Conservation (phyloP, 176 grass and related monocot genomes). For the Miscanthus lutarioriparius region DNA sequence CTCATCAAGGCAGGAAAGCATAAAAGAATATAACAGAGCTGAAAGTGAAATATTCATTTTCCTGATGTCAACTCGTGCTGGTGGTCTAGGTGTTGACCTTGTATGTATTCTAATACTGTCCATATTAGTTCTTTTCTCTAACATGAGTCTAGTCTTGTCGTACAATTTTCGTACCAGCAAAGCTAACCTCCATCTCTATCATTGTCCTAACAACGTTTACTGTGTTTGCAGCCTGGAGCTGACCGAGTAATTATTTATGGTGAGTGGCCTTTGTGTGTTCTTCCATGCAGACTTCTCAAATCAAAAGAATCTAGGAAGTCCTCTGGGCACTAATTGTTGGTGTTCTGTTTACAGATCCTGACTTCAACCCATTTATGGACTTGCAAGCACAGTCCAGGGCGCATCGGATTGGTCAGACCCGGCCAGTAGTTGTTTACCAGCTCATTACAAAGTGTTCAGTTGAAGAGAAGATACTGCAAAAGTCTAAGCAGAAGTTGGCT, state of each 20-base stretch:
- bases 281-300: not conserved
- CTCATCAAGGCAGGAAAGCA: constrained; percentile 56
- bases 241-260: constrained; percentile 80
- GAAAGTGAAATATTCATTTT: constrained; percentile 74
- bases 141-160: not conserved
- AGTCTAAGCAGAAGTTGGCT: constrained; percentile 68
- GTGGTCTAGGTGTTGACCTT: constrained; percentile 69
- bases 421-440: constrained; percentile 70
- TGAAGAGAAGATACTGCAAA: constrained; percentile 73
- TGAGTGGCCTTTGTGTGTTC: constrained; percentile 27
- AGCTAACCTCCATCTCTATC: not conserved
- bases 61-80: constrained; percentile 72
- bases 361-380: constrained; percentile 82
- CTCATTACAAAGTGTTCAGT: constrained; percentile 71
- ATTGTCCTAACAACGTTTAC: constrained; percentile 2
- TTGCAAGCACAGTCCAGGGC: constrained; percentile 72
- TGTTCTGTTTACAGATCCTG: constrained; percentile 52
- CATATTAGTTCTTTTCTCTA: not conserved
- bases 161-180: not conserved
- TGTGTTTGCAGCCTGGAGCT: constrained; percentile 56
- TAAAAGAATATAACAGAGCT: constrained; percentile 71
- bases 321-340: not conserved
- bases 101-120: constrained; percentile 40
- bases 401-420: constrained; percentile 69
- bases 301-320: not conserved